Percentiles rank a stretch among this genome's conserved stretches.
These are phyloP conservation scores for Arabidopsis suecica DNA, from an alignment of 345 rosid species.

Conservation along the genomic window DNA sequence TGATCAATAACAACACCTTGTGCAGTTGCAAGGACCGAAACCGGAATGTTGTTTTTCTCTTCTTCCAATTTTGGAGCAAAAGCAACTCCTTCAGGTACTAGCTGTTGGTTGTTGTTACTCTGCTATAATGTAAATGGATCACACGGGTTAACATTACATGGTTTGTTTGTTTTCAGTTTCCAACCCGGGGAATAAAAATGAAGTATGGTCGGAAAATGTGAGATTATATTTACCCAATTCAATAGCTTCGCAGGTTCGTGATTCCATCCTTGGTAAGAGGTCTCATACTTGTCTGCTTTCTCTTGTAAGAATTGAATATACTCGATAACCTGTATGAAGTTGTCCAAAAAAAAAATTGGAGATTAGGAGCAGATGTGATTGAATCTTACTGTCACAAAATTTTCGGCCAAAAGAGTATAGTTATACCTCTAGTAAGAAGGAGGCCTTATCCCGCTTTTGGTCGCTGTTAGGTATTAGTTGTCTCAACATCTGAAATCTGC, in stretches of 20 bases:
- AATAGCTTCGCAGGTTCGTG: slow-evolving; percentile 67
- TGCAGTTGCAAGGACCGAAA: slow-evolving; percentile 47
- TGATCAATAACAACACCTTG: slow-evolving; percentile 51
- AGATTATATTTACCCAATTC: slow-evolving; percentile 65
- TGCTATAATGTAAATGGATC: slow-evolving; percentile 36
- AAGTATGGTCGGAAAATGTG: not conserved
- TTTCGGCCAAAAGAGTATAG: not conserved
- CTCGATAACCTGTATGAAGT: slow-evolving; percentile 75
- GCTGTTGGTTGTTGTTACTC: slow-evolving; percentile 62
- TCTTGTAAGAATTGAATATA: slow-evolving; percentile 92
- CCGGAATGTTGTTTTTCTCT: slow-evolving; percentile 48
- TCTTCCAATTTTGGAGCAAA: slow-evolving; percentile 64
- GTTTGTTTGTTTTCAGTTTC: slow-evolving; percentile 1
- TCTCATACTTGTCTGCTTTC: slow-evolving; percentile 73
- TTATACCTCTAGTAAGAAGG: slow-evolving; percentile 87
- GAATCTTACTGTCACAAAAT: not conserved
- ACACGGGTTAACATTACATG: slow-evolving; percentile 13
- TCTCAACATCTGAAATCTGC: slow-evolving; percentile 93
- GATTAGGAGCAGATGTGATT: not conserved
- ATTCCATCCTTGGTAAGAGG: slow-evolving; percentile 75
- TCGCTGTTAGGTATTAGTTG: slow-evolving; percentile 86
- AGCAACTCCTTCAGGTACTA: slow-evolving; percentile 52
- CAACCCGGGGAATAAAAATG: not conserved
- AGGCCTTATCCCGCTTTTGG: slow-evolving; percentile 96
- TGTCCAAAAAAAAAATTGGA: not conserved